Conservation (phyloP, 75 land plant genomes). For the Sequoia sempervirens region DNA sequence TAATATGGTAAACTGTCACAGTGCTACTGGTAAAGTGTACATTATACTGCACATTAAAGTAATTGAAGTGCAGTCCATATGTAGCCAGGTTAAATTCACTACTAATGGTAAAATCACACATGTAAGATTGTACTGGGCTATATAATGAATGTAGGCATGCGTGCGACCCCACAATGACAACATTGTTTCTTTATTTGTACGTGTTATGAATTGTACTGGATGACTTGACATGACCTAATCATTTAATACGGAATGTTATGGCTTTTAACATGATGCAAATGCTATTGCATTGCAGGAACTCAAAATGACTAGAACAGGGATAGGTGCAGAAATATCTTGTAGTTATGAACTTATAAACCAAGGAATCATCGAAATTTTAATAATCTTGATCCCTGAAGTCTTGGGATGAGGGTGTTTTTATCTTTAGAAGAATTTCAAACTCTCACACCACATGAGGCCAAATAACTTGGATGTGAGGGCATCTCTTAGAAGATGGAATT, state of each 20-base stretch:
- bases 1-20: not conserved
- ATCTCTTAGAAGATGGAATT: not conserved
- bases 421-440: not conserved
- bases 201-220: not conserved
- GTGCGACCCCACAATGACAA: not conserved
- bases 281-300: no score
- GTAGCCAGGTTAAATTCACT: not conserved
- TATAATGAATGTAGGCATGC: not conserved
- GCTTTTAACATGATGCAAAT: not conserved
- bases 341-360: not conserved
- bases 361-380: not conserved
- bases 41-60: not conserved
- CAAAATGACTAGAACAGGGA: not conserved
- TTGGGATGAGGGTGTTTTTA: not conserved
- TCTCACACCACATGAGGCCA: not conserved
- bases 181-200: not conserved
- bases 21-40: not conserved
- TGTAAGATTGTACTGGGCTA: not conserved
- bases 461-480: not conserved
- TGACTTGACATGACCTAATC: conserved; percentile 1
- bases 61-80: not conserved
- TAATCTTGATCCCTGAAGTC: no score
- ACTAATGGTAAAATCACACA: not conserved
- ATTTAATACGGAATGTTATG: not conserved
- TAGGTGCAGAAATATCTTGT: not conserved